Base-by-base conservation (phyloP, 768 basidiomycete species). In the Pleurotus ostreatus region DNA sequence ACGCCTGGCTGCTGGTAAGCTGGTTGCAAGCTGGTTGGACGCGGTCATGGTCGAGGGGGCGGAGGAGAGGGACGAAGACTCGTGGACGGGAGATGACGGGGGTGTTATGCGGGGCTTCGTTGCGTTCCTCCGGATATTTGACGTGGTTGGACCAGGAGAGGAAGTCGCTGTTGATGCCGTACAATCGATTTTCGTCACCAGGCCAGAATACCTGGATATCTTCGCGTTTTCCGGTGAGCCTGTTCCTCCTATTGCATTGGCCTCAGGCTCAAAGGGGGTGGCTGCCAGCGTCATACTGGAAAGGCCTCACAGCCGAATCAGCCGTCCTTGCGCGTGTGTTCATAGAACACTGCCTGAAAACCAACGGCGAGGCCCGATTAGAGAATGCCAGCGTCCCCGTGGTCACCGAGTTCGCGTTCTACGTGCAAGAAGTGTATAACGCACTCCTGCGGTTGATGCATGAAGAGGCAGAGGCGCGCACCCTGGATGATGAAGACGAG, bases 341-440 rank as follows among this genome's bases (percentile, higher is more conserved):
- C 64, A 82, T 92, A n/a, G 87, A 92, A 41, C 84, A 93, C 63
- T 94, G 90, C 59, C 72, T 83, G 18, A 75, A 72, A 22, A 82
- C 76, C 16, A 74, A 81, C 38, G 80, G 88, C 48, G 84, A 88
- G 51, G 71, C 76, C 2, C 81, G 83, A 23, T 71, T 96, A 5
- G 93, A 96, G 64, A 66, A 76, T 1, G 78, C 84, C 13, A 66
- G 74, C 4, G 75, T 98, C 2, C 96, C 96, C 0, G 92, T 95
- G 39, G 90, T 97, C n/a, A 96, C 94, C 0, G 83, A 87, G 0
- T 85, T 97, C 59, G 95, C 95, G 0, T 95, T 89, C 73, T 75
- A 80, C 52, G 84, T 96, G 34, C 89, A 96, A 66, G 76, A 83
- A 43, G 78, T 83, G 0, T 97, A 92, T 70, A 95, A 95, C 63